These are phyloP conservation scores for Colletotrichum filicis DNA, from an alignment of 2,329 filamentous ascomycete genomes.

Conservation along the genomic window DNA sequence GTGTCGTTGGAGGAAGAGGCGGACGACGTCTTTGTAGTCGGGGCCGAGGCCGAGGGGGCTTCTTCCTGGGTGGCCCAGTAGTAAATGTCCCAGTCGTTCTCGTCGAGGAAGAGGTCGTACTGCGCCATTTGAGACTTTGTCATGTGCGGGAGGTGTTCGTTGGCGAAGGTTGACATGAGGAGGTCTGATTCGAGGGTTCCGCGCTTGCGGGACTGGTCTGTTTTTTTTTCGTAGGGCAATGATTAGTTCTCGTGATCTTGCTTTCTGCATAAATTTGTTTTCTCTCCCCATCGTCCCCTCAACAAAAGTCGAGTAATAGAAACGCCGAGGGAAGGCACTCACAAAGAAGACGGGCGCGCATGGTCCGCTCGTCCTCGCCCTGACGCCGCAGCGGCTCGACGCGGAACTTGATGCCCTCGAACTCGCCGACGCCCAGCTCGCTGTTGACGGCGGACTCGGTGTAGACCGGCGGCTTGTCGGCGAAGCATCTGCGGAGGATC, in stretches of 20 bases:
- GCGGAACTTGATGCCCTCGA: constrained; percentile 86
- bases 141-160: constrained; percentile 81
- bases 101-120: constrained; percentile 94
- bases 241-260: constrained; percentile 7
- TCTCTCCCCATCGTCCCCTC: no score
- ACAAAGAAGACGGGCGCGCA: constrained; percentile 84
- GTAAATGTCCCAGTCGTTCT: constrained; percentile 99
- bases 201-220: constrained; percentile 96
- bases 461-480: constrained; percentile 41
- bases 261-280: not conserved
- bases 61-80: constrained; percentile 97
- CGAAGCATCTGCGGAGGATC: constrained; percentile 32
- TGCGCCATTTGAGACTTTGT: constrained; percentile 77
- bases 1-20: not conserved
- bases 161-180: constrained; percentile 94
- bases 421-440: constrained; percentile 86
- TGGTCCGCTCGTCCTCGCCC: constrained; percentile 87
- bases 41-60: constrained; percentile 56
- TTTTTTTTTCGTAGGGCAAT: not conserved
- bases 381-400: constrained; percentile 88
- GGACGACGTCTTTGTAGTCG: constrained; percentile 22
- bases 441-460: constrained; percentile 31
- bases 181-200: constrained; percentile 97
- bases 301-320: not conserved
- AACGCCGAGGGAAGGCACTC: constrained; percentile 42